Percentiles rank a stretch among this genome's conserved stretches.
Conservation (phyloP, 768 basidiomycete genomes). For the Chalciporus pseudorubinellus region DNA sequence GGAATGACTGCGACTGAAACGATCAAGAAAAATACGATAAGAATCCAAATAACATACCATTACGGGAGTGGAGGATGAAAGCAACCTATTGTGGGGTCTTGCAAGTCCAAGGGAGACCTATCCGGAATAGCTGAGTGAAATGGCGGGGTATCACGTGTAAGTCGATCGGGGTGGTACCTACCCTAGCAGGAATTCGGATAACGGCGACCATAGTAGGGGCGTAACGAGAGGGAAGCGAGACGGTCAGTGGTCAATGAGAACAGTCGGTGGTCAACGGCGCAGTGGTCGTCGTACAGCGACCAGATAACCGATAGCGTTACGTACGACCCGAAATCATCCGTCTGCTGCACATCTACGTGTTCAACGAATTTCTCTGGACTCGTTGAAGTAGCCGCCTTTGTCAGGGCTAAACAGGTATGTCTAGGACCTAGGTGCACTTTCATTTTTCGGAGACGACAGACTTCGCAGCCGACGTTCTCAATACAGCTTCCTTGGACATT, state of each 20-base stretch:
- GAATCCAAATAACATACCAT: constrained; percentile 33
- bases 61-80: constrained; percentile 31
- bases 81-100: constrained; percentile 10
- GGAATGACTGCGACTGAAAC: constrained; percentile 49
- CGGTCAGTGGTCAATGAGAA: no score
- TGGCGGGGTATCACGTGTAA: constrained; percentile 22
- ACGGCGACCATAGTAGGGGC: constrained; percentile 2
- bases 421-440: no score
- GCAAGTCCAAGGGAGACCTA: constrained; percentile 6
- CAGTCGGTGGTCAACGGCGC: background rate
- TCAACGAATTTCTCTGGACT: no score
- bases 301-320: background rate
- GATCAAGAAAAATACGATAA: background rate
- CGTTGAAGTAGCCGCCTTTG: no score
- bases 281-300: background rate
- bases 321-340: constrained; percentile 12
- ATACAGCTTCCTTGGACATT: no score
- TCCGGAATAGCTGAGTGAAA: background rate
- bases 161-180: background rate
- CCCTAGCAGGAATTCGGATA: constrained; percentile 10
- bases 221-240: background rate
- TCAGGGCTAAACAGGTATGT: no score
- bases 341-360: no score
- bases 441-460: no score
- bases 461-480: no score